A percentile compares a stretch with the other conserved stretches of the same genome.
Evolutionary conservation across 768 basidiomycete genomes (phyloP).

Genomic region (Tylopilus sp.): DNA sequence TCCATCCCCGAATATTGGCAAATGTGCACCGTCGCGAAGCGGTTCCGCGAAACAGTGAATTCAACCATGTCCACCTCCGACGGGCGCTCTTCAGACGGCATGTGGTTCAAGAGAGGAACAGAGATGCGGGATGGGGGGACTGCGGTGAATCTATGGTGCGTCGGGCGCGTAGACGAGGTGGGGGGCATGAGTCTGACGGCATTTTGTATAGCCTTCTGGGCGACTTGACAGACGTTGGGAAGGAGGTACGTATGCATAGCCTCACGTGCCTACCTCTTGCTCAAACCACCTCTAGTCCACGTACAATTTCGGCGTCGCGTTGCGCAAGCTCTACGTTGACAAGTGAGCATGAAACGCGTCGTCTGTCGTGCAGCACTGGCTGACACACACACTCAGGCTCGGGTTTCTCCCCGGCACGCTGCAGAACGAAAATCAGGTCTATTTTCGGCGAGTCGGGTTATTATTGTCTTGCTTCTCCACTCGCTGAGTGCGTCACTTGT

Average conservation of each 20-base stretch:
- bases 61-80: constrained; percentile 15
- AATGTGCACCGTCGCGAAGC: constrained; percentile 55
- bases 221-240: constrained; percentile 47
- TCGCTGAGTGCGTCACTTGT: background rate
- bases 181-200: background rate
- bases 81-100: constrained; percentile 18
- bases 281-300: constrained; percentile 48
- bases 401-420: constrained; percentile 58
- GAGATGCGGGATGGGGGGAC: constrained; percentile 55
- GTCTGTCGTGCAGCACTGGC: background rate
- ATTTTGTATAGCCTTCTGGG: constrained; percentile 56
- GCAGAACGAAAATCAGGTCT: constrained; percentile 42
- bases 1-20: constrained; percentile 68
- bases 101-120: constrained; percentile 45
- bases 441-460: constrained; percentile 50
- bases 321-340: constrained; percentile 65
- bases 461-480: background rate
- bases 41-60: constrained; percentile 45
- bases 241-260: constrained; percentile 42
- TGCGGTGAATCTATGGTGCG: constrained; percentile 63
- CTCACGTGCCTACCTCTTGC: background rate
- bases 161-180: constrained; percentile 33
- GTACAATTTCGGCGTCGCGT: constrained; percentile 53
- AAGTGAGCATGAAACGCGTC: constrained; percentile 38
- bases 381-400: constrained; percentile 41